Evolutionary conservation across 306 rosid genomes (phyloP).

Genomic region (Dalbergia cultrata): DNA sequence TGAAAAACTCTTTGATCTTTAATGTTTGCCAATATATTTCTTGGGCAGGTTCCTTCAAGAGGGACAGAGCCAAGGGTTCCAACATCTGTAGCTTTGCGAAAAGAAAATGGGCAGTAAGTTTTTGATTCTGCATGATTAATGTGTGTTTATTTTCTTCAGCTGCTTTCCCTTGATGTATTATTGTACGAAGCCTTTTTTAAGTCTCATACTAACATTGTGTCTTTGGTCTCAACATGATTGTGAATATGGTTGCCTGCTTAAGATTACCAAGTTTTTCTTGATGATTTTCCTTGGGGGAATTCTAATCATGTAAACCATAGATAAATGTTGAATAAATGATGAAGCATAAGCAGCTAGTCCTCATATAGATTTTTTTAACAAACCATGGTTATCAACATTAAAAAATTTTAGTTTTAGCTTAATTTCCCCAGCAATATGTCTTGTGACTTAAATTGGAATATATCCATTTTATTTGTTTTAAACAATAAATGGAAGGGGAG

Average conservation of each 20-base stretch:
- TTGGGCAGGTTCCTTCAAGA: slow-evolving; percentile 59
- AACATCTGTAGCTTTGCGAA: slow-evolving; percentile 49
- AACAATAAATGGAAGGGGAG: neutral
- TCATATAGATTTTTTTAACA: neutral
- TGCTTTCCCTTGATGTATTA: neutral
- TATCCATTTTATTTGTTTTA: neutral
- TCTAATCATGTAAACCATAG: slow-evolving; percentile 8
- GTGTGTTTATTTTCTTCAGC: slow-evolving; percentile 14
- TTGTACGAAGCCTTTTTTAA: neutral
- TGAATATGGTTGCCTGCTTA: slow-evolving; percentile 18
- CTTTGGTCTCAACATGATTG: slow-evolving; percentile 21
- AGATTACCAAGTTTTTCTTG: neutral
- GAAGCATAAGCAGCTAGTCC: neutral
- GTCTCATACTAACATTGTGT: neutral
- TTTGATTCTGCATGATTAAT: slow-evolving; percentile 27
- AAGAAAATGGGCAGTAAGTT: slow-evolving; percentile 69
- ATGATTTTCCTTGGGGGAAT: neutral
- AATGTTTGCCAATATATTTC: slow-evolving; percentile 21
- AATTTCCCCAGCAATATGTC: neutral
- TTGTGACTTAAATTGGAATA: neutral
- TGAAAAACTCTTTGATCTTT: slow-evolving; percentile 10
- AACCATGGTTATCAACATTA: neutral
- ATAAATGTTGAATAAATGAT: slow-evolving; percentile 22
- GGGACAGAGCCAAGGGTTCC: slow-evolving; percentile 59
- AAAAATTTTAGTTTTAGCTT: neutral